Evolutionary conservation across 1,284 basidiomycete genomes (phyloP), one percentile per base, ranked within the genome.

Genomic region (Takashimella koratensis): DNA sequence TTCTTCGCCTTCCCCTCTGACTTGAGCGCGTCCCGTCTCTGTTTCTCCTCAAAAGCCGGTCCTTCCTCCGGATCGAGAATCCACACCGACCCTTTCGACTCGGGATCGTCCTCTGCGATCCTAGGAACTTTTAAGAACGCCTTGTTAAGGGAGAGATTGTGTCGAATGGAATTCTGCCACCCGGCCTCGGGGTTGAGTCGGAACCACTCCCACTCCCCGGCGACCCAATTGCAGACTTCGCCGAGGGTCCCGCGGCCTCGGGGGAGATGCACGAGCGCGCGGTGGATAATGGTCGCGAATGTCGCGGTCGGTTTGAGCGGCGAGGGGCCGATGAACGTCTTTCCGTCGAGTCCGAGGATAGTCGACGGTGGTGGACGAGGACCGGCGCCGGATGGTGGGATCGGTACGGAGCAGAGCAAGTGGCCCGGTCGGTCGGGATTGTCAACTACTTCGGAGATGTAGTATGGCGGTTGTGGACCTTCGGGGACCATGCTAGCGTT

Each of bases 101-200:
- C 89, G 52, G 87, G 85, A 68, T 90, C 88, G 51, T 89, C 89
- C 23, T 86, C 90, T 51, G 84, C 68, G 58, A 86, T 88, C 41
- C 87, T 81, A 52, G 90, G 87, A 67, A 88, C 81, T 75, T 93
- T 93, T 69, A 87, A 81, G 76, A 94, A 94, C 0, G 88, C 88
- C 57, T 86, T 85, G 70, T 88, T 88, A 24, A 90, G 88, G 2
- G 90, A 92, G 20, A 96, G 76, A 71, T 92, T 94, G 73, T 95
- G 92, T 42, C 92, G 86, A 47, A 95, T 87, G 39, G 92, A 94
- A 66, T 89, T 92, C 86, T 95, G 89, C 92, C 92, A 95, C 41
- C 87, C 88, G 11, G 79, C 79, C 53, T 86, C 84, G 68, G 86
- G 84, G 58, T 86, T 85, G 67, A 85, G 85, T 52, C 85, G 84